Percentiles rank a stretch among this genome's conserved stretches.
phyloP scores from a whole-genome alignment of 2,329 filamentous ascomycete genomes.

The Trichoderma sp. region DNA sequence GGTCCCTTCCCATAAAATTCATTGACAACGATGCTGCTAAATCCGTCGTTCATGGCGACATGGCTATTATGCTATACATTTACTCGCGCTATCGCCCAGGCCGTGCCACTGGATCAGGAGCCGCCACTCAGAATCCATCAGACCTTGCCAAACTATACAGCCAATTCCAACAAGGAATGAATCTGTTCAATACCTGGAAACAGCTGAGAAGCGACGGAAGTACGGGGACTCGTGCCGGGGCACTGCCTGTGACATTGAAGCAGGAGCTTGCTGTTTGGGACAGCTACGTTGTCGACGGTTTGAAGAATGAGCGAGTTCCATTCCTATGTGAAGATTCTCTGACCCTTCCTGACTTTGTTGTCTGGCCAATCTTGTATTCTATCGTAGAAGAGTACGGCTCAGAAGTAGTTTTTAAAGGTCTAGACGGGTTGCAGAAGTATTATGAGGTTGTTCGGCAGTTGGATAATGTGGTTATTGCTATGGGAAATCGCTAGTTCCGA shows the following conservation, averaged over 20 bases:
- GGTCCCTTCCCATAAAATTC: slow-evolving; percentile 49
- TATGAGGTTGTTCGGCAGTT: slow-evolving; percentile 40
- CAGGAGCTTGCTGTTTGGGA: slow-evolving; percentile 49
- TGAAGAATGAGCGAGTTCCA: slow-evolving; percentile 35
- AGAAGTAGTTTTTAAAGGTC: slow-evolving; percentile 37
- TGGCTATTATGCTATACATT: slow-evolving; percentile 63
- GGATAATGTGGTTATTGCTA: slow-evolving; percentile 34
- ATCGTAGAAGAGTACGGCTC: slow-evolving; percentile 45
- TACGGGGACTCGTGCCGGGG: slow-evolving; percentile 25
- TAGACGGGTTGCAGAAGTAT: slow-evolving; percentile 43
- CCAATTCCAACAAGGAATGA: slow-evolving; percentile 47
- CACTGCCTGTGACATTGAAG: slow-evolving; percentile 35
- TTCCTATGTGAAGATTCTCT: slow-evolving; percentile 52
- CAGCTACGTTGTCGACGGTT: slow-evolving; percentile 35
- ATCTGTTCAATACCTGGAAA: slow-evolving; percentile 46
- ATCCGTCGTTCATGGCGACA: slow-evolving; percentile 53
- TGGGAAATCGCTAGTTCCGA: slow-evolving; percentile 27
- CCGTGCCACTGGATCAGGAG: slow-evolving; percentile 32
- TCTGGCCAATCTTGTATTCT: slow-evolving; percentile 60
- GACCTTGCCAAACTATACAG: slow-evolving; percentile 46
- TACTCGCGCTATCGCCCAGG: slow-evolving; percentile 54
- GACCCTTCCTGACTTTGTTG: slow-evolving; percentile 58
- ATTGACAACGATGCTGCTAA: slow-evolving; percentile 57
- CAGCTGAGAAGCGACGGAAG: slow-evolving; percentile 20
- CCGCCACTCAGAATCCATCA: slow-evolving; percentile 33